Base-by-base conservation (phyloP, 768 basidiomycete genomes). In the Tylopilus subfusipes region DNA sequence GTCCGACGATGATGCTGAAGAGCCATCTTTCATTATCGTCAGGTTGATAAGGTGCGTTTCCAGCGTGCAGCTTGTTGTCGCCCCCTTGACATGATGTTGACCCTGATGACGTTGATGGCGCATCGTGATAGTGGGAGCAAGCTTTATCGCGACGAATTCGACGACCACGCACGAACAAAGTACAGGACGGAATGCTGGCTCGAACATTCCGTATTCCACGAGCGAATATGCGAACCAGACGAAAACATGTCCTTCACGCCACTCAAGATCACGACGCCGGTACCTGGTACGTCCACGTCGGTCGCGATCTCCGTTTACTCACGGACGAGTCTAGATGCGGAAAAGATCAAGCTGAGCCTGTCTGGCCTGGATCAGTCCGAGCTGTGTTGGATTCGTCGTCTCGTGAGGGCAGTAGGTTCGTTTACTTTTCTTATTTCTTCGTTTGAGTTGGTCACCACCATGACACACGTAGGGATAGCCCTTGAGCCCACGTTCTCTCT, bases 181-280 rank as follows among this genome's bases (percentile, higher is more conserved):
- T 91, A 84, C 63, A 82, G 93, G 42, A 96, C 94, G 0, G 94
- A 97, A 68, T 95, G 91, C 66, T 98, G 94, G 94, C 76, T 98
- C 2, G 94, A 98, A 68, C 81, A 81, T 42, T 96, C 90, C 62
- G 79, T 93, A 14, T 86, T 82, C 50, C 83, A 86, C 53, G 86
- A 90, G 42, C 78, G 80, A n/a, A 72, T 96, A 48, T 86, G 88
- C 63, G 67, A 73, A 18, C 75, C 27, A 1, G 50, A 84, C 2
- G 87, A 88, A 40, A 84, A 92, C 57, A 66, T 90, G 13, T 81
- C 84, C 0, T 93, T 90, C 62, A 70, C 70, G 4, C 93, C 93
- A 1, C 74, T 97, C 16, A 71, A 61, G 4, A 76, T 86, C 4
- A 49, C 71, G 5, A 73, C 75, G 5, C 92, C 93, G 12, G 67